Evolutionary conservation across 257 asterid species (phyloP), one percentile per base, ranked within the genome.

Genomic region (Knoxia roxburghii): DNA sequence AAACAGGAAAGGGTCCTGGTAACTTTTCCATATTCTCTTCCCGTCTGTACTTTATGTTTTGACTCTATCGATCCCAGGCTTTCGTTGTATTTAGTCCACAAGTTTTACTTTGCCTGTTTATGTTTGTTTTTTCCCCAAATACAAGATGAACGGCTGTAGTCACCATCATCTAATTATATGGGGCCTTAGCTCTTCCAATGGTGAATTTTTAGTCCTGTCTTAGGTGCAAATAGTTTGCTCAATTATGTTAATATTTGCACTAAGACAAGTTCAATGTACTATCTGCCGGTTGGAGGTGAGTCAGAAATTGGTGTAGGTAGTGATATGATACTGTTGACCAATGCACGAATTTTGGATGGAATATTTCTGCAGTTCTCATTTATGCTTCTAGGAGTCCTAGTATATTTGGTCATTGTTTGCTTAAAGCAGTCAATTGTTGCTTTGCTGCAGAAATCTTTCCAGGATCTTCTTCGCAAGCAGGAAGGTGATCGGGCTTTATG

Each of bases 401-500:
- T 60, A 43, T 66, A 48, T 35, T 30, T 39, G 45, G 21, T 65
- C 27, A 26, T 45, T 70, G 46, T 68, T 30, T 70, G 51, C 65
- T 77, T 59, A 33, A 72, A 71, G 65, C 37, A 69, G 72, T 61
- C 60, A 46, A 52, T 52, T 8, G 2, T 57, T 29, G 60, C 60
- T 60, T 52, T 74, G 78, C 69, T 72, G 67, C 85, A 94, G 98
- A 89, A 80, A 83, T 88, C 99, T 10, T 94, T 94, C 78, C 99
- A 94, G 79, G 95, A 87, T 80, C 99, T 94, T 77, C 99, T 94
- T 75, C 81, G 77, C 72, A 94, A 94, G 86, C 88, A 83, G 80
- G 98, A 94, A 79, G 99, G 99, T 76, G 89, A 94, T 57, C 78
- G 99, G 43, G 96, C 96, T 55, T 43, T 86, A 78, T 94, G 99